Evolutionary conservation across 2,329 filamentous ascomycete species (phyloP), one percentile per base, ranked within the genome.

Genomic region (Rhexocercosporidium sp.): DNA sequence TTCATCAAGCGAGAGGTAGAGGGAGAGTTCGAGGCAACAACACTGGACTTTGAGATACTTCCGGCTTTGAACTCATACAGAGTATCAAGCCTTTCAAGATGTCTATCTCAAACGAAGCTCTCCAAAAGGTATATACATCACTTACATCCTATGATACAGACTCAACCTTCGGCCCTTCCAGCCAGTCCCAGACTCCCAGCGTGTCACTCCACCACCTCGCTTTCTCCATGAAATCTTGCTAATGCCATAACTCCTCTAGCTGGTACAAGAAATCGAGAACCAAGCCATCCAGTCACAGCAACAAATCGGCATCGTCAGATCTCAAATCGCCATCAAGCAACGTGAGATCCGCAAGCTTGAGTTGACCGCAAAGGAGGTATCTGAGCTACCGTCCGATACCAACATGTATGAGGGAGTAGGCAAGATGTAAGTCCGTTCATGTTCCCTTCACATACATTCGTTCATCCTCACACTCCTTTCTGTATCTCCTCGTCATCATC

Each of bases 321-420:
- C 92, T 12, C 94, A 97, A 79, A 92, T 97, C 73, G 86, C 89
- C 8, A 85, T 89, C 68, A 97, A 97, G 81, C 92, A 95, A 79
- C 89, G 94, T 66, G 95, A 98, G 78, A 90, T 92, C 77, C 93
- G 96, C 53, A 89, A 97, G 81, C 85, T 96, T 49, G 92, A 97
- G 79, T 83, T 99, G 71, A 98, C 95, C 1, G 86, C 91, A 41
- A 92, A 86, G 71, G 96, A 99, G 80, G 84, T 98, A 59, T 86
- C 88, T n/a, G 85, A 88, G 7, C 81, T 99, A 68, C 91, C 94
- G 3, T 78, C 86, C 20, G 87, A 90, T 57, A 96, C 93, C 0
- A 90, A 90, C 37, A 88, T 97, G 31, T 99, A 98, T 76, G 95
- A 98, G 81, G 95, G 95, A 6, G 91, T 98, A 12, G 96, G 96